These are phyloP conservation scores for Saccharomyces eubayanus DNA, from an alignment of 805 yeast species.

Conservation along the genomic window DNA sequence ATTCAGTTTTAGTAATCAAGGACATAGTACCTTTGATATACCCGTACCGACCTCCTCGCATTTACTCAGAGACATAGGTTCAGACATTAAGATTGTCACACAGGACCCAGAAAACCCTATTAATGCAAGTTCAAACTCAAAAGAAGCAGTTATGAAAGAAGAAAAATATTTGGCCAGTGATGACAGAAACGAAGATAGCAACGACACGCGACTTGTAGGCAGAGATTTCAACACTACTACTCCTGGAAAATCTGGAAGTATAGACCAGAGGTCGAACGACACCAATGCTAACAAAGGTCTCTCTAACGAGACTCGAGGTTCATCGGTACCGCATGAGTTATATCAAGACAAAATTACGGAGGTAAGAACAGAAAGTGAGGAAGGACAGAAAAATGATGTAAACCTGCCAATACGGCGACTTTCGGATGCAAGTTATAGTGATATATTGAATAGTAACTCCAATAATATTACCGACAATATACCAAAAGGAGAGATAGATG, in stretches of 20 bases:
- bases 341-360: background rate
- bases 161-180: background rate
- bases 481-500: background rate
- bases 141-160: background rate
- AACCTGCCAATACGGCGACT: background rate
- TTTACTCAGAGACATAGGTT: background rate
- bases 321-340: background rate
- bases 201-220: background rate
- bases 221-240: background rate
- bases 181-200: background rate
- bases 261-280: background rate
- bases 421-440: background rate
- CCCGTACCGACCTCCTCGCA: conserved; percentile 8
- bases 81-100: background rate
- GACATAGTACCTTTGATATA: conserved; percentile 24
- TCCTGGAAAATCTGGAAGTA: background rate
- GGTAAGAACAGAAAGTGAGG: background rate
- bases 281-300: background rate
- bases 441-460: background rate
- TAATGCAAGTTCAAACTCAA: conserved; percentile 4
- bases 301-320: background rate
- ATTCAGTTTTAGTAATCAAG: conserved; percentile 25
- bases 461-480: background rate
- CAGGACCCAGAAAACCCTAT: conserved; percentile 1
- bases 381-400: background rate